Base-by-base conservation (phyloP, 1,284 basidiomycete genomes). In the Veloboletus limbatus region DNA sequence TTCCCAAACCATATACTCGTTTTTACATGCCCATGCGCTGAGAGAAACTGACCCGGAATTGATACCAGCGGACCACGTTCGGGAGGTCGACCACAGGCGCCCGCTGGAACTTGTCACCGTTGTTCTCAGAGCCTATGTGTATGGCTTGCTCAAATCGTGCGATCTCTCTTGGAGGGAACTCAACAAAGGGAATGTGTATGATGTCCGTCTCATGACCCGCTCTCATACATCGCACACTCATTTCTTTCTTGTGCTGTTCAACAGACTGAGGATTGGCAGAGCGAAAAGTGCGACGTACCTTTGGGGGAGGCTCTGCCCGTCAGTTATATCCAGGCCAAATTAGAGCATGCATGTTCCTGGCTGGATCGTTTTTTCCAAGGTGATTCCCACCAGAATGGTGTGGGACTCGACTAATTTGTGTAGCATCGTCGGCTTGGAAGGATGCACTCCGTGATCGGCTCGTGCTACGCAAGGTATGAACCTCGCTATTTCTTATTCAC, bases 221-320 rank as follows among this genome's bases (percentile, higher is more conserved):
- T 51, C 24, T 48, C 32, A 43, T 49, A 17, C 33, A 11, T 40
- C 52, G 39, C 49, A 38, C 32, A 42, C 51, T 34, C 48, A 55
- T 47, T 39, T 39, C 40, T 54, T 40, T 30, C 24, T 48, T 54
- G 24, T 38, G 10, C 35, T 45, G 39, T 56, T 49, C 40, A n/a
- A 42, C 60, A 91, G 87, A 75, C 81, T 44, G 93, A 97, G 73
- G 93, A 95, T 60, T 90, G 85, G 79, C 85, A 89, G 62, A 77
- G 83, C 46, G 92, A 95, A 55, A 92, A 93, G 69, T 87, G 84
- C 56, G 91, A 92, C 16, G 73, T 92, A 0, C 82, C 82, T 0
- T 69, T 94, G n/a, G 70, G 83, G 17, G 89, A 95, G 65, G 74
- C 76, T 2, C 69, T 86, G 24, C 76, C 80, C n/a, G 74, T 80